These are phyloP conservation scores for Phylloporus sp. DNA, from an alignment of 768 basidiomycete genomes.

Conservation along the genomic window DNA sequence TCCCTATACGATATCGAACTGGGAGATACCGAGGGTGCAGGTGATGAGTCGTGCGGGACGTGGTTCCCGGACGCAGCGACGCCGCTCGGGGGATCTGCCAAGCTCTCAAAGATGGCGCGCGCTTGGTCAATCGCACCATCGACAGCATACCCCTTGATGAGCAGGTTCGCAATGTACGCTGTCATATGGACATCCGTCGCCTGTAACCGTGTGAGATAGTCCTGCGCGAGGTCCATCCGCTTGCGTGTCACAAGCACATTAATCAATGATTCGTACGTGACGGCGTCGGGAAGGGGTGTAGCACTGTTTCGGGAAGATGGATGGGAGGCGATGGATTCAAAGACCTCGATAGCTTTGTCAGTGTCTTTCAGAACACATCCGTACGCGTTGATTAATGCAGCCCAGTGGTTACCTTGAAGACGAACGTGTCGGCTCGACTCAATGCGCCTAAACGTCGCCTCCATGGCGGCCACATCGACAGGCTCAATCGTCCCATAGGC, in stretches of 20 bases:
- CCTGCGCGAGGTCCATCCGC: conserved; percentile 70
- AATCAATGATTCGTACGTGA: conserved; percentile 87
- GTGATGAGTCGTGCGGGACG: conserved; percentile 53
- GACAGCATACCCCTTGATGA: conserved; percentile 61
- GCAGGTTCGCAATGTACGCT: conserved; percentile 84
- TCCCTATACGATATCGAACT: conserved; percentile 38
- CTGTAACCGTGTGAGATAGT: conserved; percentile 61
- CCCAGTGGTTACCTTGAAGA: conserved; percentile 63
- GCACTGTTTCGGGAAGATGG: conserved; percentile 37
- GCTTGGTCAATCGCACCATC: conserved; percentile 68
- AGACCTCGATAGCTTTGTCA: conserved; percentile 68
- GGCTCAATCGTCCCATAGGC: conserved; percentile 85
- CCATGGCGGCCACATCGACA: conserved; percentile 68
- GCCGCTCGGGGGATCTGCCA: conserved; percentile 77
- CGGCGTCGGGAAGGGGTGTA: conserved; percentile 61
- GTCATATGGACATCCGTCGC: conserved; percentile 76
- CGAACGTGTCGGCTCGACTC: conserved; percentile 33
- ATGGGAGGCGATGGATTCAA: conserved; percentile 66
- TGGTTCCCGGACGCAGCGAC: conserved; percentile 90
- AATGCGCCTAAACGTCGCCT: conserved; percentile 63
- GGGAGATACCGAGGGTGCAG: conserved; percentile 34
- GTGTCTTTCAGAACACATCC: conserved; percentile 79
- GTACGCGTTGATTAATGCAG: conserved; percentile 83
- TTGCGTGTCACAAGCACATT: conserved; percentile 79
- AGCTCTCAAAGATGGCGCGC: conserved; percentile 71